A percentile compares a stretch with the other conserved stretches of the same genome.
These are phyloP conservation scores for Fusarium tuaranense DNA, from an alignment of 2,329 filamentous ascomycete genomes.

Conservation along the genomic window DNA sequence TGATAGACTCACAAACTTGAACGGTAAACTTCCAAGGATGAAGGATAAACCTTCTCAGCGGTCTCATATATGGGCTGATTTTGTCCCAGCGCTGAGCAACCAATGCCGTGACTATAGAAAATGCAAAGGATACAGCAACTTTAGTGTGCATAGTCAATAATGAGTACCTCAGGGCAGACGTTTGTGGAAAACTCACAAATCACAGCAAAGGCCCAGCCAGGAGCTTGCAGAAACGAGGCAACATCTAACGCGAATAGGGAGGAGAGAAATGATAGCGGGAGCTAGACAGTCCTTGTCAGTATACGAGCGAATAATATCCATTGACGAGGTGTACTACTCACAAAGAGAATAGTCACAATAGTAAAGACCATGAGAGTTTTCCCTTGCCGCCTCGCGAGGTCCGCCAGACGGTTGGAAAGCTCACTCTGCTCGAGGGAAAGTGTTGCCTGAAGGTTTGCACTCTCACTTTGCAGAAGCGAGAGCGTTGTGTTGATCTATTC, in stretches of 20 bases:
- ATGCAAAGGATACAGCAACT: neutral
- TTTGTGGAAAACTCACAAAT: neutral
- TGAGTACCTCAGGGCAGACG: neutral
- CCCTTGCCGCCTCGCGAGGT: neutral
- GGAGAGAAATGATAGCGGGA: neutral
- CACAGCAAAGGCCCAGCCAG: slow-evolving; percentile 21
- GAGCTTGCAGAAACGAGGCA: slow-evolving; percentile 20
- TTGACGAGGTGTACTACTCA: neutral
- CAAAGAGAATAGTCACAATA: neutral
- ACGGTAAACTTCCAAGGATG: neutral
- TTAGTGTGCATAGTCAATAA: neutral
- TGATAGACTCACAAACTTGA: too few species aligned
- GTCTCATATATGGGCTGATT: neutral
- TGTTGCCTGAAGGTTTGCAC: neutral
- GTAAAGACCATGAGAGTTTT: neutral
- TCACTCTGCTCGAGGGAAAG: neutral
- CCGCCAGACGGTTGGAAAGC: neutral
- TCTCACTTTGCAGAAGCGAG: slow-evolving; percentile 18
- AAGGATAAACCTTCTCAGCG: neutral
- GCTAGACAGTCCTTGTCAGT: neutral
- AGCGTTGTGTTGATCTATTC: slow-evolving; percentile 22
- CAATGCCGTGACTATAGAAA: neutral
- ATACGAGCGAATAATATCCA: neutral
- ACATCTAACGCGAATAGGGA: slow-evolving; percentile 24
- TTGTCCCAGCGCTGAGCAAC: neutral